Evolutionary conservation across 805 yeast species (phyloP).

Genomic region (Scheffersomyces amazonensis): DNA sequence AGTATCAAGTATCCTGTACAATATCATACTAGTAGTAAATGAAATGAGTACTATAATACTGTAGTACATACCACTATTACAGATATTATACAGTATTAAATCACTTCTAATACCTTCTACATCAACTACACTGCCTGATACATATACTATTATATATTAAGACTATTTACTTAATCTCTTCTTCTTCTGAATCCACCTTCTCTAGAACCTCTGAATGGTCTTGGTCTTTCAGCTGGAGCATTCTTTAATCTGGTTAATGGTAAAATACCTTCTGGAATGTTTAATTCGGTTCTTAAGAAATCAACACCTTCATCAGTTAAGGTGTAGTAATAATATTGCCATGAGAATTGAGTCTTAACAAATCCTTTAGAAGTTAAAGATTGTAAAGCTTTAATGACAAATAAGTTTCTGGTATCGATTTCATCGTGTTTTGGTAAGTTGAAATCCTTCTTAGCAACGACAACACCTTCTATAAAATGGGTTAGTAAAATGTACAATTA

Average conservation of each 20-base stretch:
- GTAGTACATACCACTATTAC: too few species aligned
- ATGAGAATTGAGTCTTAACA: slow-evolving; percentile 99
- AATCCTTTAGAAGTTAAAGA: slow-evolving; percentile 97
- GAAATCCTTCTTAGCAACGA: slow-evolving; percentile 99
- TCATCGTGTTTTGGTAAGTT: slow-evolving; percentile 97
- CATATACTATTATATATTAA: too few species aligned
- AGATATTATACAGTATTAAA: too few species aligned
- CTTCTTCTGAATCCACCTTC: slow-evolving; percentile 56
- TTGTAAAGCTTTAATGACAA: slow-evolving; percentile 97
- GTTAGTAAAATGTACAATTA: slow-evolving; percentile 44
- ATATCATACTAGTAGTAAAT: too few species aligned
- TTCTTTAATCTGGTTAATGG: slow-evolving; percentile 97
- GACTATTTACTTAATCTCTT: slow-evolving; percentile 49
- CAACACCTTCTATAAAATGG: slow-evolving; percentile 83
- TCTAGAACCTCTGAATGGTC: slow-evolving; percentile 34
- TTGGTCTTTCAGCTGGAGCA: slow-evolving; percentile 80
- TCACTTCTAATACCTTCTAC: too few species aligned
- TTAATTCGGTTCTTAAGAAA: slow-evolving; percentile 95
- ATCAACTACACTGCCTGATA: too few species aligned
- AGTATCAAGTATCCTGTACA: too few species aligned
- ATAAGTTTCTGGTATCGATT: slow-evolving; percentile 96
- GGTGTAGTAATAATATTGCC: slow-evolving; percentile 99
- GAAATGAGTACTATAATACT: too few species aligned
- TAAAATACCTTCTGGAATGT: slow-evolving; percentile 97
- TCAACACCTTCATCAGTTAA: slow-evolving; percentile 99